Conservation (phyloP, 805 yeast species). For the Saturnispora bothae region DNA sequence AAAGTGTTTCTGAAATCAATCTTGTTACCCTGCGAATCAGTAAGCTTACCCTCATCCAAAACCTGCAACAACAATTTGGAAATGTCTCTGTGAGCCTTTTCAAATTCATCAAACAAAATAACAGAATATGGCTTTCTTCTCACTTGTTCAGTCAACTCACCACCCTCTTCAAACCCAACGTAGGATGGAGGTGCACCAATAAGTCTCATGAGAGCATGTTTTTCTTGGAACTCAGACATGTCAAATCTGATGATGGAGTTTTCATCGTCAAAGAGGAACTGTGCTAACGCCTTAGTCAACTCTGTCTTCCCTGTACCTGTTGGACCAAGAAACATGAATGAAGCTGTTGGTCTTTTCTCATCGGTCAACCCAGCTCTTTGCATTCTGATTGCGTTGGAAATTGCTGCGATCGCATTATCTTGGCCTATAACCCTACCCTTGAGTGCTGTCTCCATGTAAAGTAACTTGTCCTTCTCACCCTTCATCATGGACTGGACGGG, state of each 20-base stretch:
- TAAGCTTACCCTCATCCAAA: conserved; percentile 86
- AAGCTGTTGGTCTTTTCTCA: conserved; percentile 91
- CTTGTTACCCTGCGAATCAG: conserved; percentile 90
- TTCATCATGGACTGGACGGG: conserved; percentile 85
- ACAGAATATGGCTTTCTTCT: conserved; percentile 92
- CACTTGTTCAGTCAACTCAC: conserved; percentile 93
- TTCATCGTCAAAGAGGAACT: conserved; percentile 84
- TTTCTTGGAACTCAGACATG: conserved; percentile 97
- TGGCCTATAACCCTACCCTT: conserved; percentile 83
- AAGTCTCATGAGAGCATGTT: conserved; percentile 78
- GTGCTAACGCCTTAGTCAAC: conserved; percentile 84
- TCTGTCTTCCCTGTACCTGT: conserved; percentile 99
- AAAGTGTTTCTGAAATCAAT: conserved; percentile 92
- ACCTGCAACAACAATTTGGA: conserved; percentile 85
- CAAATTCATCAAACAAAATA: conserved; percentile 89
- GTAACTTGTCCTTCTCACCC: conserved; percentile 85
- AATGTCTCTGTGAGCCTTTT: conserved; percentile 94
- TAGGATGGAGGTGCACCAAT: conserved; percentile 99
- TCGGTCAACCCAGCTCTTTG: conserved; percentile 96
- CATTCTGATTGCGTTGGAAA: conserved; percentile 87
- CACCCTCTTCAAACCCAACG: conserved; percentile 92
- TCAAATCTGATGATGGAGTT: conserved; percentile 83
- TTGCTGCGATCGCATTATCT: conserved; percentile 84
- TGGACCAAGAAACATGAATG: conserved; percentile 94
- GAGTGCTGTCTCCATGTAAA: conserved; percentile 77